Evolutionary conservation across 202 grass and related monocot genomes (phyloP).

Genomic region (Carex sylvatica): DNA sequence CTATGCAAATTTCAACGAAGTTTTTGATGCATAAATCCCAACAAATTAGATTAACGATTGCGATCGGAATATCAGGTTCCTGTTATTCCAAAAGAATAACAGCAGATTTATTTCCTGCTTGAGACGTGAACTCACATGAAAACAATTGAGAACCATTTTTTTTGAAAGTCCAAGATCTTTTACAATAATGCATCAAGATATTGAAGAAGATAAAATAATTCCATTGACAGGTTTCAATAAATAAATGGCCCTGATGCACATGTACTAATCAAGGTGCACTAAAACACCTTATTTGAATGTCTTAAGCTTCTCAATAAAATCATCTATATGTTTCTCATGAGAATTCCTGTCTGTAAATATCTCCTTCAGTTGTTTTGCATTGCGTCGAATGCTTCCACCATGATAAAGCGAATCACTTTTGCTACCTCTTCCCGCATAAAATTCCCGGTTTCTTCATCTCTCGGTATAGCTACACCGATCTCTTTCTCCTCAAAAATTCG

Average conservation of each 20-base stretch:
- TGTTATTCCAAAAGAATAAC: no score
- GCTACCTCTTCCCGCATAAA: constrained; percentile 29
- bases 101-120: no score
- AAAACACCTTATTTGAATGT: neutral
- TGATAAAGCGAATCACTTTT: constrained; percentile 15
- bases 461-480: constrained; percentile 25
- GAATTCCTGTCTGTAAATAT: neutral
- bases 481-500: constrained; percentile 27
- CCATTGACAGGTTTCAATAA: neutral
- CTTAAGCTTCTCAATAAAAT: constrained; percentile 24
- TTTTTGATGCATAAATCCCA: no score
- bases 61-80: no score
- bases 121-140: no score
- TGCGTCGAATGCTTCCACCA: constrained; percentile 39
- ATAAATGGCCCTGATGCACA: no score
- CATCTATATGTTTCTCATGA: constrained; percentile 46
- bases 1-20: no score
- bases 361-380: constrained; percentile 10
- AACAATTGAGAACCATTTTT: no score
- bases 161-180: no score
- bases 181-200: neutral
- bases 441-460: constrained; percentile 25
- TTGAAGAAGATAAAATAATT: neutral
- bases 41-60: no score
- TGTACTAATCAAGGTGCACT: no score